Evolutionary conservation across 1,284 basidiomycete genomes (phyloP), one percentile per base, ranked within the genome.

Genomic region (Phylloporus sp.): DNA sequence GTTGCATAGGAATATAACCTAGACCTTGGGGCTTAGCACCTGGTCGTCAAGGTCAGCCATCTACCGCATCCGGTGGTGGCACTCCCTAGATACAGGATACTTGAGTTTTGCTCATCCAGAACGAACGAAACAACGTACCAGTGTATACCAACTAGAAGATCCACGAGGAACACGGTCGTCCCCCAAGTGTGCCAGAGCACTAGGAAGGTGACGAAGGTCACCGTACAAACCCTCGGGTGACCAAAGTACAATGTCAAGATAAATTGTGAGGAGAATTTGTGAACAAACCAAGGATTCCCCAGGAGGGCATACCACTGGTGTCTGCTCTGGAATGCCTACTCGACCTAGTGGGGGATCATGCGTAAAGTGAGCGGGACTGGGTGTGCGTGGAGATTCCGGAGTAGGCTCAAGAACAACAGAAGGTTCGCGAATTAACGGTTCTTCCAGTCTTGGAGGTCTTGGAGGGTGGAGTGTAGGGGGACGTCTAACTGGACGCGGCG

Each of bases 1-100:
- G 73, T 41, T 75, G 72, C 75, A 73, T 73, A 65, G 81, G 76
- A 29, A 82, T 79, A 52, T 75, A 82, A n/a, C 70, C 67, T 20
- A 72, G 74, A 32, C 69, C 76, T 60, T 68, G 72, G 2, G 65
- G 65, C 17, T 64, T 67, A 53, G 64, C 66, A 35, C 68, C 68
- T 65, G 72, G 65, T 68, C 67, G 73, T 61, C 66, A 62, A 29
- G 67, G 62, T 39, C 47, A 70, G 2, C 66, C 71, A 27, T 65
- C 69, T 25, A 80, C 23, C 35, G 41, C 20, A 61, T 73, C 75
- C 0, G 71, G 75, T 41, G 80, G 81, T 23, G 79, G 81, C 10
- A 69, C 62, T 3, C 43, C 57, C 79, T 81, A 19, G 32, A 66
- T 4, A 41, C 1, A 43, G 58, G 32, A 66, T 29, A 43, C 37